Conservation (phyloP, 345 rosid genomes). For the Kernera saxatilis region DNA sequence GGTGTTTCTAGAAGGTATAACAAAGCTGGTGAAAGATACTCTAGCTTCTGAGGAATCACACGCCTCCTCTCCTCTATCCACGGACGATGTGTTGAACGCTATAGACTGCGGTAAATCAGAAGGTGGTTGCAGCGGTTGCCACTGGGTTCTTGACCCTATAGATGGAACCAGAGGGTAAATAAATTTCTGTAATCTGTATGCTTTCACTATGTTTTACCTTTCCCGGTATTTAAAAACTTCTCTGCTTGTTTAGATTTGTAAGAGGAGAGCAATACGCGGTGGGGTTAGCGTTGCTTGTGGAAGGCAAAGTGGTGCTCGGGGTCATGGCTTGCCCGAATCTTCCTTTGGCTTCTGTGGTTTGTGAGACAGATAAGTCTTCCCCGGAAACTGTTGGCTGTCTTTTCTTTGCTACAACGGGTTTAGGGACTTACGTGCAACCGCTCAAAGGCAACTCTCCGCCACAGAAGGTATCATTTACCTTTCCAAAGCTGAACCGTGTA, state of each 20-base stretch:
- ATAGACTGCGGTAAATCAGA: slow-evolving; percentile 82
- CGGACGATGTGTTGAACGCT: slow-evolving; percentile 60
- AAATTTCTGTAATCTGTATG: neutral
- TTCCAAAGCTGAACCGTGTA: slow-evolving; percentile 12
- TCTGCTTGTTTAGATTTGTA: slow-evolving; percentile 50
- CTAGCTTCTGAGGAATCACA: slow-evolving; percentile 55
- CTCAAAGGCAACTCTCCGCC: slow-evolving; percentile 50
- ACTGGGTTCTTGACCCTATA: slow-evolving; percentile 96
- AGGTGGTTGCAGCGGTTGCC: slow-evolving; percentile 78
- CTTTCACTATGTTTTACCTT: neutral
- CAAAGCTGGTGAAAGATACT: slow-evolving; percentile 73
- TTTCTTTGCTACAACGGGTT: slow-evolving; percentile 64
- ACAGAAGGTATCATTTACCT: slow-evolving; percentile 41
- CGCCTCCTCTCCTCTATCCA: slow-evolving; percentile 35
- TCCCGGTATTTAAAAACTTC: neutral
- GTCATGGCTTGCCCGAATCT: slow-evolving; percentile 94
- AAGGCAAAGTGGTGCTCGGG: slow-evolving; percentile 86
- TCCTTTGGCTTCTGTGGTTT: slow-evolving; percentile 44
- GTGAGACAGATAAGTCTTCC: slow-evolving; percentile 27
- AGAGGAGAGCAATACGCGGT: slow-evolving; percentile 95
- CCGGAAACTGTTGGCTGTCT: slow-evolving; percentile 60
- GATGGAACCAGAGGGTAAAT: slow-evolving; percentile 97
- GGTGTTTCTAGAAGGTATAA: slow-evolving; percentile 51
- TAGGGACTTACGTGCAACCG: slow-evolving; percentile 77
- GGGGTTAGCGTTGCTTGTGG: slow-evolving; percentile 83